phyloP scores from a whole-genome alignment of 129 eudicot species.

The Artemisia argyi region DNA sequence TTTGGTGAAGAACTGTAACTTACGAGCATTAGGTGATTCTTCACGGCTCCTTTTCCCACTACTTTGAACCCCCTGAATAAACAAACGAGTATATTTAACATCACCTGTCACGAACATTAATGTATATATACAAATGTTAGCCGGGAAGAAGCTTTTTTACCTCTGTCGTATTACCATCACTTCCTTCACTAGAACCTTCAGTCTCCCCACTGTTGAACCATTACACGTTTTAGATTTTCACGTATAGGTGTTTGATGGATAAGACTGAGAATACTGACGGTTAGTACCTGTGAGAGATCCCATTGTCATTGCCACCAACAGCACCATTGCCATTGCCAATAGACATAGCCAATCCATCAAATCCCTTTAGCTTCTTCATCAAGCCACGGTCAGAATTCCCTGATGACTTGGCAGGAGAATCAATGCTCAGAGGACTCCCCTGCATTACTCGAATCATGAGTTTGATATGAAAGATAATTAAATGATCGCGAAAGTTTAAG shows the following conservation, averaged over 20 bases:
- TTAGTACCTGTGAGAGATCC: conserved; percentile 62
- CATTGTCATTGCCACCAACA: conserved; percentile 54
- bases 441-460: conserved; percentile 29
- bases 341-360: conserved; percentile 90
- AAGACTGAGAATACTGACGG: not conserved
- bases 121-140: not conserved
- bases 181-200: conserved; percentile 90
- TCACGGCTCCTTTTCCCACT: conserved; percentile 76
- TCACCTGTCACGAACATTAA: not conserved
- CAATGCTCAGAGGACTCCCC: conserved; percentile 75
- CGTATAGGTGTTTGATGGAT: not conserved
- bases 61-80: conserved; percentile 55
- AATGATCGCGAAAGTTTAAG: not conserved
- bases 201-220: conserved; percentile 67
- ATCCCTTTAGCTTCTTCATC: conserved; percentile 80
- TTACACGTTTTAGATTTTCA: not conserved
- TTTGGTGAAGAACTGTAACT: conserved; percentile 19
- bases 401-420: conserved; percentile 78
- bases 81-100: conserved; percentile 8
- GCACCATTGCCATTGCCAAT: conserved; percentile 62
- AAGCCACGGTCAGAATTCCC: conserved; percentile 66
- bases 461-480: conserved; percentile 4
- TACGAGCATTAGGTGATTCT: conserved; percentile 64
- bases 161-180: conserved; percentile 67
- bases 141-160: conserved; percentile 30